Percentiles rank a stretch among this genome's conserved stretches.
Evolutionary conservation across 2,329 filamentous ascomycete species (phyloP).

Genomic region (Aureobasidium mangrovei): DNA sequence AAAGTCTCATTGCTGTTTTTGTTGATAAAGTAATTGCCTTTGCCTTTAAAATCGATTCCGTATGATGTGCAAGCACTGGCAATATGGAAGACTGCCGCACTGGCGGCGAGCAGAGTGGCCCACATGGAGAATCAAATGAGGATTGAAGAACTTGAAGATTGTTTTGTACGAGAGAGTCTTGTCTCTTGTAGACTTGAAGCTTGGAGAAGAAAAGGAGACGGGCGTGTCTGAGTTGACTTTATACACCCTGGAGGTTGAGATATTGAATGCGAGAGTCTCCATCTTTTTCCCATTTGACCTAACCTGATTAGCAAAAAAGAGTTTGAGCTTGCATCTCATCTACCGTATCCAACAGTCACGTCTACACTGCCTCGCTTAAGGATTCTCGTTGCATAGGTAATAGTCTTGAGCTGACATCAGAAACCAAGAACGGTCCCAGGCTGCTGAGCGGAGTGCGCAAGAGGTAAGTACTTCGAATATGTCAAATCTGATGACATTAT

Average conservation of each 20-base stretch:
- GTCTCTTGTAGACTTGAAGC: not conserved
- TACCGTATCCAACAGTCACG: not conserved
- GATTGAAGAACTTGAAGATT: not conserved
- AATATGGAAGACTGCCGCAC: not conserved
- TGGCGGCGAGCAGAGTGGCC: not conserved
- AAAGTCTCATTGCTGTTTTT: slow-evolving; percentile 32
- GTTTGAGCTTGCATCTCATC: not conserved
- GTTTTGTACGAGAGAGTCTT: not conserved
- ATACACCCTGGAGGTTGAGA: not conserved
- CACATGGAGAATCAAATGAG: not conserved
- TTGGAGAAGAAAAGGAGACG: not conserved
- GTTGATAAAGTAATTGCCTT: slow-evolving; percentile 39
- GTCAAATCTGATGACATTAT: too few relatives aligned
- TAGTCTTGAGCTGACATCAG: slow-evolving; percentile 7
- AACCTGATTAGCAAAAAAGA: not conserved
- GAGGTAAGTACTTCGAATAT: too few relatives aligned
- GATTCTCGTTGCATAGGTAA: not conserved
- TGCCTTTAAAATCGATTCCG: slow-evolving; percentile 35
- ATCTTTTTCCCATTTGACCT: not conserved
- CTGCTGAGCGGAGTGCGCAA: not conserved
- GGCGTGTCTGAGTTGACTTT: not conserved
- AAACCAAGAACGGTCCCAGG: not conserved
- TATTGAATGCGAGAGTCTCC: not conserved
- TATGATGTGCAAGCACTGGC: slow-evolving; percentile 21
- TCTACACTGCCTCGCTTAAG: slow-evolving; percentile 7